Evolutionary conservation across 2,329 filamentous ascomycete genomes (phyloP), one percentile per base, ranked within the genome.

Genomic region (Ophiostoma australiae): DNA sequence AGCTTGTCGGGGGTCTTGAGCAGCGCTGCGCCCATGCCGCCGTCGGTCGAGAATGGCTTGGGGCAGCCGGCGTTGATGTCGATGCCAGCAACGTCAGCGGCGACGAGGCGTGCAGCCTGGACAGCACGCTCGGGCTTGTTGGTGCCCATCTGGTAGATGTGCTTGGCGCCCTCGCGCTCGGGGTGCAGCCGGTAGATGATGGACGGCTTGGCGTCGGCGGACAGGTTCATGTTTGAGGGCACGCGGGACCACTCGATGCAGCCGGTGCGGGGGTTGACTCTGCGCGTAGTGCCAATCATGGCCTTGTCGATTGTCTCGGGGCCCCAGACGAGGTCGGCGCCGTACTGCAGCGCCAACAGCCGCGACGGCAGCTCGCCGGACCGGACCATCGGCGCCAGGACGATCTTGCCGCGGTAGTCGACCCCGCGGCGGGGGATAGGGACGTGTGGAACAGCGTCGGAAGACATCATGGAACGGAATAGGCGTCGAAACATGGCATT

Each of bases 41-140:
- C 93, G 73, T 87, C 87, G 1, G 94, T 97, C 77, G 92, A 97
- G 80, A 99, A 99, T 0, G 94, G 92, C 80, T 99, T 99, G 0
- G 95, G 95, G 78, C 95, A 99, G n/a, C 95, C 95, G 0, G 95
- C 93, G 79, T 99, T 99, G 73, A 99, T 91, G 79, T 98, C 95
- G 76, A 99, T 97, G 72, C 95, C 95, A 0, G 90, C 89, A 3
- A 99, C 95, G 80, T 98, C 93, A 15, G 83, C 86, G 0, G 94
- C 95, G 27, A 99, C 90, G 20, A 97, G 82, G 70, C 89, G 89
- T 1, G 94, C 93, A 0, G 94, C 94, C 78, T 91, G 82, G 0
- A 98, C 94, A 0, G 95, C 95, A 39, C 89, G 86, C 15, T 90
- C 89, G 0, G 95, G 93, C 72, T 91, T 89, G 11, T 93, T 88